Evolutionary conservation across 1,139 yeast species (phyloP).

Genomic region (Suhomyces chickasaworum): DNA sequence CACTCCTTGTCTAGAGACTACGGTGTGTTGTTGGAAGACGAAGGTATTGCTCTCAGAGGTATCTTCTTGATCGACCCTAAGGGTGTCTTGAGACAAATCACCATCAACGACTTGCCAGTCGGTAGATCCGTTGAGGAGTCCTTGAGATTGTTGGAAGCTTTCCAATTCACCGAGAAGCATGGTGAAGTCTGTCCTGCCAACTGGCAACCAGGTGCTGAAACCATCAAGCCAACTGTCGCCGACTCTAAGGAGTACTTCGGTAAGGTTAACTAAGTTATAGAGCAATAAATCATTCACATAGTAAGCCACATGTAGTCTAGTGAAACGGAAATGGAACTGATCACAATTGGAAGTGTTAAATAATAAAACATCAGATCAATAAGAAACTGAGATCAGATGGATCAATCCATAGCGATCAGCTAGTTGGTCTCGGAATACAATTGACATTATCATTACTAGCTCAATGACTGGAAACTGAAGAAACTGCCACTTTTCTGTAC

Average conservation of each 20-base stretch:
- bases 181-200: conserved; percentile 99
- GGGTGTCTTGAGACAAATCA: conserved; percentile 91
- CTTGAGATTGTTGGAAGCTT: conserved; percentile 94
- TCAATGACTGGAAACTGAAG: too few relatives aligned
- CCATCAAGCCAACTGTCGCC: conserved; percentile 85
- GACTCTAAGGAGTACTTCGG: conserved; percentile 82
- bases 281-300: neutral
- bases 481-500: too few relatives aligned
- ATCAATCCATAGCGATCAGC: too few relatives aligned
- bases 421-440: too few relatives aligned
- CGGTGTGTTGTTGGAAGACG: conserved; percentile 96
- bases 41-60: conserved; percentile 96
- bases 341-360: too few relatives aligned
- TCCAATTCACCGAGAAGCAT: conserved; percentile 97
- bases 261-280: conserved; percentile 45
- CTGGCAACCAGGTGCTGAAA: conserved; percentile 97
- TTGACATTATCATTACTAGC: too few relatives aligned
- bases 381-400: too few relatives aligned
- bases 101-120: conserved; percentile 97
- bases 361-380: too few relatives aligned
- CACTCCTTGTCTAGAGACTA: conserved; percentile 91
- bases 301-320: neutral
- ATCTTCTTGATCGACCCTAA: conserved; percentile 96
- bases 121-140: conserved; percentile 99
- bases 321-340: too few relatives aligned